Evolutionary conservation across 768 basidiomycete species (phyloP), one percentile per base, ranked within the genome.

Genomic region (Mycena vitilis): DNA sequence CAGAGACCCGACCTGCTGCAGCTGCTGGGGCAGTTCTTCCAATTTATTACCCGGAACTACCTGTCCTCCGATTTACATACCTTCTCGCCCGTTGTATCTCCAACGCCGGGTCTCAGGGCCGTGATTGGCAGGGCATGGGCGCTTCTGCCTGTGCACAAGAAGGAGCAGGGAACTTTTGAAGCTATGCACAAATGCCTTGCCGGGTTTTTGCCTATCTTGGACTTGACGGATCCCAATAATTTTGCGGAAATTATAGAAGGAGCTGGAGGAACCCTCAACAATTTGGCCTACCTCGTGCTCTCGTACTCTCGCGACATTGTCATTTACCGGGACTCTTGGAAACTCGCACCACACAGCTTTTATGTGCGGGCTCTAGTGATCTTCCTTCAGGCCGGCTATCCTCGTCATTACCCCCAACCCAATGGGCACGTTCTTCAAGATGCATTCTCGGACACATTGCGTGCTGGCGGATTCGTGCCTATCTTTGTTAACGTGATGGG

Each of bases 221-320:
- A 22, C 30, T 40, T 40, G 42, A 30, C 48, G 30, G 60, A 51
- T 40, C 60, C 60, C 52, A 12, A 42, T 12, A 36, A 61, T 61
- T 61, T 61, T 23, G 49, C 60, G 16, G 60, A 61, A 40, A 40
- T 61, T 22, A 52, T 63, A 8, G 52, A 63, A 34, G 61, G 52
- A 44, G 61, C 52, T 22, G 60, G 37, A 30, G 57, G 57, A 18
- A 38, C 57, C 60, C 16, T 61, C n/a, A 38, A 52, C 20, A 30
- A 61, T 61, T 52, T 61, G 22, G 48, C 60, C 22, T 23, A 13
- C 9, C 60, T 61, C 52, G 20, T 61, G 49, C 30, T 59, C 42
- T 44, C 25, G 12, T 44, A 59, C 12, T 34, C 47, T 13, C 42
- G 47, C 47, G 57, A 30, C 47, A 44, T 45, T 42, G 57, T 59